Conservation (phyloP, 805 yeast genomes). For the Suhomyces faveliae region DNA sequence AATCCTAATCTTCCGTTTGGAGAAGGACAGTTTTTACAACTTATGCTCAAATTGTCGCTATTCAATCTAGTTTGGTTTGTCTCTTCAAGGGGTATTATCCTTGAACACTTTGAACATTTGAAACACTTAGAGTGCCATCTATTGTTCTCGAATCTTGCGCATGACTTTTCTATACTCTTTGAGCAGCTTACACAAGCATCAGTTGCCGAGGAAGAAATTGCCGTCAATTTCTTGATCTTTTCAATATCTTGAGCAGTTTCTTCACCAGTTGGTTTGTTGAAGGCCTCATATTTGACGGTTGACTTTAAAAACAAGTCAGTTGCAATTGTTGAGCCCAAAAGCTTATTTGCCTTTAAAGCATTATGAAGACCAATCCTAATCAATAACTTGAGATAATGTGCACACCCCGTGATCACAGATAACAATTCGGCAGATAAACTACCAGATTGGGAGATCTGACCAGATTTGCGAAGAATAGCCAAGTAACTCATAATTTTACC, state of each 20-base stretch:
- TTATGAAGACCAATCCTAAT: slow-evolving; percentile 77
- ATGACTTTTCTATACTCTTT: slow-evolving; percentile 80
- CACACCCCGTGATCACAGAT: slow-evolving; percentile 83
- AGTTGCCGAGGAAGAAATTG: slow-evolving; percentile 58
- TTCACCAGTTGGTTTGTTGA: slow-evolving; percentile 7
- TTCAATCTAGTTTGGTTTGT: slow-evolving; percentile 44
- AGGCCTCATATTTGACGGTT: slow-evolving; percentile 28
- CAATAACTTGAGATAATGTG: slow-evolving; percentile 85
- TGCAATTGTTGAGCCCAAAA: slow-evolving; percentile 56
- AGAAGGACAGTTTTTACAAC: slow-evolving; percentile 64
- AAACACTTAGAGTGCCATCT: slow-evolving; percentile 88
- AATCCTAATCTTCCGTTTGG: slow-evolving; percentile 53
- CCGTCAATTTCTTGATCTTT: slow-evolving; percentile 27
- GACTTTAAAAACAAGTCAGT: slow-evolving; percentile 60
- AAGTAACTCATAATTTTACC: slow-evolving; percentile 88
- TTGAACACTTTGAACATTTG: slow-evolving; percentile 58
- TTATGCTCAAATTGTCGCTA: neutral
- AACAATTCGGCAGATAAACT: slow-evolving; percentile 63
- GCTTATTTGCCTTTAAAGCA: slow-evolving; percentile 66
- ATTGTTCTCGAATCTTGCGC: slow-evolving; percentile 56
- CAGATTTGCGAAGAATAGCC: slow-evolving; percentile 70
- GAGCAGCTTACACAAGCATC: slow-evolving; percentile 75
- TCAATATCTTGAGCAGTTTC: slow-evolving; percentile 9
- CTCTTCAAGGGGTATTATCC: slow-evolving; percentile 27
- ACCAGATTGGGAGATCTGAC: slow-evolving; percentile 36